Evolutionary conservation across 495 filamentous ascomycete genomes (phyloP).

Genomic region (Hyphodiscus hymeniophilus): DNA sequence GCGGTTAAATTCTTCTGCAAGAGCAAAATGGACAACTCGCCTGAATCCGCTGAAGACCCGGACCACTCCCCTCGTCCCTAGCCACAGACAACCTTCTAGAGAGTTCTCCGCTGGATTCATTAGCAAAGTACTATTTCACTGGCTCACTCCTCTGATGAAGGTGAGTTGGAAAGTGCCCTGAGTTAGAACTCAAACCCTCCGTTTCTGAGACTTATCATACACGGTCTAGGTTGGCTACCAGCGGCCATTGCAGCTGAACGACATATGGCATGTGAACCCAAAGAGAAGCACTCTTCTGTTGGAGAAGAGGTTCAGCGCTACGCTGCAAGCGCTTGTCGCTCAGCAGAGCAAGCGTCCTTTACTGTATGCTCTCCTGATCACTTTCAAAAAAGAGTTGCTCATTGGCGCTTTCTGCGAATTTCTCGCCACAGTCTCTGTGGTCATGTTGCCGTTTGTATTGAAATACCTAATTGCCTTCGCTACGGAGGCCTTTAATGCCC

Average conservation of each 20-base stretch:
- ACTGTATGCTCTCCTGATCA: slow-evolving; percentile 72
- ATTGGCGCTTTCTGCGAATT: slow-evolving; percentile 68
- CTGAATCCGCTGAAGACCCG: too few species aligned
- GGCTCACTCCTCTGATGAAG: too few species aligned
- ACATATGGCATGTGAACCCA: slow-evolving; percentile 81
- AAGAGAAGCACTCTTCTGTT: slow-evolving; percentile 56
- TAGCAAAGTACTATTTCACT: too few species aligned
- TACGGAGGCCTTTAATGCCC: slow-evolving; percentile 56
- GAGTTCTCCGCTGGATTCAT: too few species aligned
- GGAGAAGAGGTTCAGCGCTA: slow-evolving; percentile 48
- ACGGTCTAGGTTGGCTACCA: slow-evolving; percentile 79
- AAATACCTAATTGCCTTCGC: slow-evolving; percentile 71
- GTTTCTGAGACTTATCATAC: too few species aligned
- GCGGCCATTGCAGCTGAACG: slow-evolving; percentile 69
- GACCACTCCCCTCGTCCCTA: too few species aligned
- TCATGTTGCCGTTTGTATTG: slow-evolving; percentile 62
- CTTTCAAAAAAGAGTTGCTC: slow-evolving; percentile 76
- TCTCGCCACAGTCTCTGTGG: slow-evolving; percentile 51
- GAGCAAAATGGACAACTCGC: too few species aligned
- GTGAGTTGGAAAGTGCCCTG: too few species aligned
- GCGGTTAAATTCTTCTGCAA: too few species aligned
- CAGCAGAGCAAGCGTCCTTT: slow-evolving; percentile 58
- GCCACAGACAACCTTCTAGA: too few species aligned
- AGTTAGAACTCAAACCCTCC: too few species aligned
- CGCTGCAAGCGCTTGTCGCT: slow-evolving; percentile 59